Evolutionary conservation across 371 early-diverging fungal species (phyloP).

Genomic region (Rhizopus delemar): DNA sequence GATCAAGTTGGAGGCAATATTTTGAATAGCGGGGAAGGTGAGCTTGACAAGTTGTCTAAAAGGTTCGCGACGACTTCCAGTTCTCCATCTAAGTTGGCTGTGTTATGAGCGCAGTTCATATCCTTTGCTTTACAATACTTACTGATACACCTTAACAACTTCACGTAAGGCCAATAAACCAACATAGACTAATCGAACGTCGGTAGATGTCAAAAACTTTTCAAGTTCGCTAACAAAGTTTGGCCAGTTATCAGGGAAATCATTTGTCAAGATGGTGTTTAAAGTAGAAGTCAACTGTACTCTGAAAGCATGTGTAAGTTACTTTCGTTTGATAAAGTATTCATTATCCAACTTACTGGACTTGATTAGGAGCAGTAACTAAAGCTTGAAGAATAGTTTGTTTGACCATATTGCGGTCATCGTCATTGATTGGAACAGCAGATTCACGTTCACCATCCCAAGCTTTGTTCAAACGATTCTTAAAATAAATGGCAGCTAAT

Average conservation of each 20-base stretch:
- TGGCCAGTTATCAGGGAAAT: conserved; percentile 86
- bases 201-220: conserved; percentile 64
- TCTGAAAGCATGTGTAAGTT: conserved; percentile 29
- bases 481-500: conserved; percentile 91
- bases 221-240: conserved; percentile 71
- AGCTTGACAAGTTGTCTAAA: conserved; percentile 68
- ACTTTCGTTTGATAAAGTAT: too few species aligned
- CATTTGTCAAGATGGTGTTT: conserved; percentile 67
- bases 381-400: conserved; percentile 78
- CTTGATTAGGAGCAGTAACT: conserved; percentile 66
- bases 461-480: conserved; percentile 79
- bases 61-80: conserved; percentile 57
- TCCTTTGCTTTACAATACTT: conserved; percentile 33
- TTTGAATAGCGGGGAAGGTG: conserved; percentile 73
- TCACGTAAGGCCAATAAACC: conserved; percentile 81
- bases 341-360: conserved; percentile 57
- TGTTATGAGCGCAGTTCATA: neutral
- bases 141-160: conserved; percentile 81
- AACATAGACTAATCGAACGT: conserved; percentile 69
- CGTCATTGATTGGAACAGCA: conserved; percentile 60
- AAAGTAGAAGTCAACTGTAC: conserved; percentile 77
- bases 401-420: conserved; percentile 77
- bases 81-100: conserved; percentile 50
- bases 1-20: conserved; percentile 65
- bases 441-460: conserved; percentile 64